Conservation (phyloP, 164 flowering plant genomes). For the Euptelea pleiosperma region DNA sequence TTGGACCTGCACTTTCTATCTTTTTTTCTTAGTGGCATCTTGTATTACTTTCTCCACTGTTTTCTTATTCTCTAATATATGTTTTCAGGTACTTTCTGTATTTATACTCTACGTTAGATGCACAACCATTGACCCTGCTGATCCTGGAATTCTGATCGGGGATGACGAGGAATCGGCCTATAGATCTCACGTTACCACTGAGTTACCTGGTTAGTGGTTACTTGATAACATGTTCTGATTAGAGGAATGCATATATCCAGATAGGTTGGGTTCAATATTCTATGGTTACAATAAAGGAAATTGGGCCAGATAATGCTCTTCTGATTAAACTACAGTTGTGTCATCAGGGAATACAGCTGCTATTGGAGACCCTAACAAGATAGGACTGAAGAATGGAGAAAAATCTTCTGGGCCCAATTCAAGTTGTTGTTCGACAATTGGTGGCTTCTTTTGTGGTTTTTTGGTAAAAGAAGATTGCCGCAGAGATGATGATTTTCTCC, state of each 20-base stretch:
- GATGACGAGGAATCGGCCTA: slow-evolving; percentile 35
- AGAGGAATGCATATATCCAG: neutral
- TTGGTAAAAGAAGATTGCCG: slow-evolving; percentile 79
- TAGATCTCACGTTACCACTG: slow-evolving; percentile 36
- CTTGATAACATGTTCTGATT: neutral
- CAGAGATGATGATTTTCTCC: slow-evolving; percentile 45
- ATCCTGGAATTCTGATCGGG: slow-evolving; percentile 77
- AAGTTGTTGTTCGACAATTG: slow-evolving; percentile 44
- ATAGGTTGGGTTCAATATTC: neutral
- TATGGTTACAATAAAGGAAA: neutral
- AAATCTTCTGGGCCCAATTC: slow-evolving; percentile 26
- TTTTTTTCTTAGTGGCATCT: neutral
- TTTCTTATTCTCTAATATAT: neutral
- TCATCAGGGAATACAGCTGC: slow-evolving; percentile 37
- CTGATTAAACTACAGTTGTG: neutral
- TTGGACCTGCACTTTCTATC: neutral
- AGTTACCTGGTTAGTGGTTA: slow-evolving; percentile 44
- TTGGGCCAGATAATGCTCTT: neutral
- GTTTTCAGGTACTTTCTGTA: slow-evolving; percentile 68
- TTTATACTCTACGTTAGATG: slow-evolving; percentile 79
- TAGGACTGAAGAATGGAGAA: slow-evolving; percentile 37
- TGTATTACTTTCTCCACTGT: neutral
- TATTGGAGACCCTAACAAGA: slow-evolving; percentile 49
- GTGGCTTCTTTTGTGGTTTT: slow-evolving; percentile 60
- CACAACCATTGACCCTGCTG: slow-evolving; percentile 95